phyloP scores from a whole-genome alignment of 1,284 basidiomycete species.

The Sanghuangporus weigelae region DNA sequence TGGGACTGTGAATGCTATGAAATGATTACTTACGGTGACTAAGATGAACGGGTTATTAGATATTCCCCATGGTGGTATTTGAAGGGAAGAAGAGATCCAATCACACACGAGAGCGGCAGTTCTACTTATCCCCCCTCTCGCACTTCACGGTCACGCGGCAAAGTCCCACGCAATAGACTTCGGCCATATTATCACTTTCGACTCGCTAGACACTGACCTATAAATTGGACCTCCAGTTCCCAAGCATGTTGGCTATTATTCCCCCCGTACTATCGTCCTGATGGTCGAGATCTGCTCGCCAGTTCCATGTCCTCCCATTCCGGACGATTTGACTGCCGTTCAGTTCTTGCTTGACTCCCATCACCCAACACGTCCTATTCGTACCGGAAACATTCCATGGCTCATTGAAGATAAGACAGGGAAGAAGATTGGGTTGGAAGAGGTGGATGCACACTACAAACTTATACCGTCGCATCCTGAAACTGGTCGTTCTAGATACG shows the following conservation, averaged over 20 bases:
- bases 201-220: background rate
- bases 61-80: no score
- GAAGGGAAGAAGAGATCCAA: no score
- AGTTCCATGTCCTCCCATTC: slow-evolving; percentile 44
- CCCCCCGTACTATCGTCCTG: background rate
- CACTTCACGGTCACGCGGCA: no score
- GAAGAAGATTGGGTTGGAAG: slow-evolving; percentile 38
- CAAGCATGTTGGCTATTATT: background rate
- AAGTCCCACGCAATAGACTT: background rate
- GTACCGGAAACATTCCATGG: slow-evolving; percentile 45
- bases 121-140: no score
- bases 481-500: slow-evolving; percentile 32
- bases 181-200: background rate
- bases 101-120: no score
- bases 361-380: slow-evolving; percentile 43
- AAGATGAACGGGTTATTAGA: no score
- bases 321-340: slow-evolving; percentile 65
- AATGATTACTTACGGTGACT: no score
- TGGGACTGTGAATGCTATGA: no score
- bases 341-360: slow-evolving; percentile 67
- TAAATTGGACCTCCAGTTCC: background rate
- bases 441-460: slow-evolving; percentile 35
- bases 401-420: slow-evolving; percentile 63
- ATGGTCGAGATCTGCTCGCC: slow-evolving; percentile 44
- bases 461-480: background rate